Evolutionary conservation across 2,329 filamentous ascomycete species (phyloP), one percentile per base, ranked within the genome.

Genomic region (Plectosphaerella cucumerina): DNA sequence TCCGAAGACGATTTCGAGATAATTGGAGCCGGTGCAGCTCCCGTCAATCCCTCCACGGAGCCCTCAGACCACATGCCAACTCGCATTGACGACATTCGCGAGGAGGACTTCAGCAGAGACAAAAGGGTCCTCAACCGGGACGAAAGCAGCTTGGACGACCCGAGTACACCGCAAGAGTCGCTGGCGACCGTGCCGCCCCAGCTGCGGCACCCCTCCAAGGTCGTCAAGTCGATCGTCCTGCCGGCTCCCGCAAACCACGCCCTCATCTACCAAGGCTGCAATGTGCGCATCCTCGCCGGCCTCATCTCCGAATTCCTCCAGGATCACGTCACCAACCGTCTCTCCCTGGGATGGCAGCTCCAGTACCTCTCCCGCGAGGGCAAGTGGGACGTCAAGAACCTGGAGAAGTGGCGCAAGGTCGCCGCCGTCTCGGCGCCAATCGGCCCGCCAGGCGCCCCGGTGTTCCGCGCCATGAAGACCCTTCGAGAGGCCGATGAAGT

Each of bases 341-440:
- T 97, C 14, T 89, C 85, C 1, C 81, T 93, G 23, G 89, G 87
- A 42, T 97, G 93, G 92, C 93, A 97, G 68, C 76, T 97, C 15
- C 88, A 93, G 60, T 87, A 94, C 61, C 82, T 97, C 21, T 90
- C 88, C 3, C 90, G 87, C 2, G 89, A 91, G 58, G 92, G 92
- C 3, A 97, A 97, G 71, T 97, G 93, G 93, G 93, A 97, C 63
- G 90, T 97, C 58, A 97, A 97, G 72, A 97, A 97, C 62, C 77
- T 97, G 11, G 84, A 81, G 53, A 97, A 97, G 65, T 97, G 93
- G 93, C 81, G 89, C 66, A 84, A 83, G 17, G 87, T 95, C 1
- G 70, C 74, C 1, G 88, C 91, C 0, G 89, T 96, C 1, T 95
- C 89, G 0, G 77, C 80, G 2, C 84, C 86, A 4, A 94, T 97